These are phyloP conservation scores for Ambispora gerdemannii DNA, from an alignment of 192 early-diverging fungal species.

Conservation along the genomic window DNA sequence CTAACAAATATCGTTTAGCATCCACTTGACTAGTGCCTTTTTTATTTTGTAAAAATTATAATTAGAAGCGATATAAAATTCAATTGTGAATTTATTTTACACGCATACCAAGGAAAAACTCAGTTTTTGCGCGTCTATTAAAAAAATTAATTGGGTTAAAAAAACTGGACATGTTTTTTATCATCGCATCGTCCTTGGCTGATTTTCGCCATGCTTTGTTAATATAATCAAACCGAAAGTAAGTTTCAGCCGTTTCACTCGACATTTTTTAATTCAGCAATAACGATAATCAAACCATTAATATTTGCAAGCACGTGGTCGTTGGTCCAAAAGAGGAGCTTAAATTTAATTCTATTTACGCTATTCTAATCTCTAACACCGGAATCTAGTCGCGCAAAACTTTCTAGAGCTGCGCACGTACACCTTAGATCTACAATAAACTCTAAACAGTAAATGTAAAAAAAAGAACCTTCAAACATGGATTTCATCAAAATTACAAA, in stretches of 20 bases:
- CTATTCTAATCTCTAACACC: too few species aligned
- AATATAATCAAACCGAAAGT: background rate
- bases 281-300: too few species aligned
- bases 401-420: too few species aligned
- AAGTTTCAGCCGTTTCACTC: background rate
- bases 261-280: too few species aligned
- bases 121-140: background rate
- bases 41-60: background rate
- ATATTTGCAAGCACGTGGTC: too few species aligned
- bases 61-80: background rate
- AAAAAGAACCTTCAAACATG: background rate
- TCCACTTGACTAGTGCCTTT: background rate
- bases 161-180: constrained; percentile 2
- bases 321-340: too few species aligned
- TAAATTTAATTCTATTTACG: too few species aligned
- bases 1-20: background rate
- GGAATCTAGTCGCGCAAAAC: too few species aligned
- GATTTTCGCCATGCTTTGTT: background rate
- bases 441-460: too few species aligned
- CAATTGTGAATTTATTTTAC: background rate
- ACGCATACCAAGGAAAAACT: constrained; percentile 16
- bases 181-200: background rate
- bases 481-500: constrained; percentile 9
- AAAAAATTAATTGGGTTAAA: background rate
- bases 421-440: too few species aligned